Conservation (phyloP, 2,329 filamentous ascomycete species). For the Microsporum canis region DNA sequence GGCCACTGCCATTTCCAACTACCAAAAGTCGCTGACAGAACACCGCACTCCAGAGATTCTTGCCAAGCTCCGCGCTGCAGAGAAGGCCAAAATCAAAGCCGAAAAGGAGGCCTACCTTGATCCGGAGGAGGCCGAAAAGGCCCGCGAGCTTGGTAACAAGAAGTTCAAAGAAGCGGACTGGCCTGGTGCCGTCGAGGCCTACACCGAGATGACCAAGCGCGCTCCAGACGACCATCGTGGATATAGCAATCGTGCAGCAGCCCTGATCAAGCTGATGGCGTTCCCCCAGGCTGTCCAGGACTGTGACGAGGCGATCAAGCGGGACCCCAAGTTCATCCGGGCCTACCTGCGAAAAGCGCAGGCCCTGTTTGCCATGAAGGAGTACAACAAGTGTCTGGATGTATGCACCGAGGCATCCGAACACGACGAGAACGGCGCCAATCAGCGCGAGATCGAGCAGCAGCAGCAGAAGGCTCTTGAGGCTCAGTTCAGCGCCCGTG, state of each 20-base stretch:
- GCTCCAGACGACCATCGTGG: slow-evolving; percentile 84
- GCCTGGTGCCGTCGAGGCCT: slow-evolving; percentile 87
- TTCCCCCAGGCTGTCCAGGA: slow-evolving; percentile 90
- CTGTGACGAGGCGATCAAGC: slow-evolving; percentile 82
- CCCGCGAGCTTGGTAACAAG: slow-evolving; percentile 84
- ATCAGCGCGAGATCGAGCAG: slow-evolving; percentile 81
- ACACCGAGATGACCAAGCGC: slow-evolving; percentile 94
- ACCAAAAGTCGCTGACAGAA: slow-evolving; percentile 88
- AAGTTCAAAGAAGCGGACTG: slow-evolving; percentile 97
- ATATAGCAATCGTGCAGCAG: slow-evolving; percentile 94
- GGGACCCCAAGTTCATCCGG: slow-evolving; percentile 82
- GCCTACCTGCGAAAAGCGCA: slow-evolving; percentile 96
- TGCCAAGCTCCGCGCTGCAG: slow-evolving; percentile 78
- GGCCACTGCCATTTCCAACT: slow-evolving; percentile 69
- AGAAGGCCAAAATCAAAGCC: slow-evolving; percentile 70
- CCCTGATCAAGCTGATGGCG: slow-evolving; percentile 90
- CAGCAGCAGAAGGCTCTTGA: slow-evolving; percentile 87
- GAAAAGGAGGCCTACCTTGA: slow-evolving; percentile 75
- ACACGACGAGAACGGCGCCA: slow-evolving; percentile 68
- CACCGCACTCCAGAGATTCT: slow-evolving; percentile 92
- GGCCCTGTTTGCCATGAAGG: slow-evolving; percentile 92
- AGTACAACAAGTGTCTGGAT: slow-evolving; percentile 91
- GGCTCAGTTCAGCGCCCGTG: slow-evolving; percentile 79
- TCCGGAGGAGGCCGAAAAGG: slow-evolving; percentile 85
- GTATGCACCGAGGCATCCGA: slow-evolving; percentile 69